Percentiles rank a stretch among this genome's conserved stretches.
Evolutionary conservation across 306 rosid species (phyloP).

Genomic region (Albizia julibrissin): DNA sequence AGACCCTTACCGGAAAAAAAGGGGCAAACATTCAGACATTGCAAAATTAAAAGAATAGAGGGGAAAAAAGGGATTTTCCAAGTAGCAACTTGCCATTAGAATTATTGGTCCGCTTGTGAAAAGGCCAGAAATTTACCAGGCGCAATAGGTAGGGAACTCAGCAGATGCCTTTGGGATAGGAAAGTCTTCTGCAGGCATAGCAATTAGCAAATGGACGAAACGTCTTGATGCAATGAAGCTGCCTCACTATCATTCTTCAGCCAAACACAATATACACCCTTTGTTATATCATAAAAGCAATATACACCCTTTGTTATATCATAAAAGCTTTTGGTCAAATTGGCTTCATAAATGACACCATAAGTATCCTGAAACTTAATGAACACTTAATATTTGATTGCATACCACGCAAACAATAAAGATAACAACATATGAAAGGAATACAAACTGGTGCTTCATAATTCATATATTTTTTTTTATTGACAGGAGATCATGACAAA

Average conservation of each 20-base stretch:
- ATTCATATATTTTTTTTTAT: not conserved
- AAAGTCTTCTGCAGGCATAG: constrained; percentile 99
- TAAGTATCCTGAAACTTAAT: constrained; percentile 3
- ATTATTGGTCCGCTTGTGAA: constrained; percentile 59
- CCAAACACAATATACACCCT: constrained; percentile 23
- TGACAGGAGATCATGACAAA: constrained; percentile 51
- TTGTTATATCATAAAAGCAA: constrained; percentile 8
- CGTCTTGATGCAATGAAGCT: constrained; percentile 85
- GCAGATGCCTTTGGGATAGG: constrained; percentile 83
- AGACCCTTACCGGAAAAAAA: not conserved
- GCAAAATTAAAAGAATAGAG: not conserved
- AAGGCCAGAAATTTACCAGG: constrained; percentile 94
- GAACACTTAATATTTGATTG: constrained; percentile 3
- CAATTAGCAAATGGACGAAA: constrained; percentile 92
- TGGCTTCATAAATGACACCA: not conserved
- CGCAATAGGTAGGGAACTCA: constrained; percentile 94
- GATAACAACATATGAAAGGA: constrained; percentile 2
- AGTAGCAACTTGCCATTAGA: constrained; percentile 52
- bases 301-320: not conserved
- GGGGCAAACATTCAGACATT: not conserved
- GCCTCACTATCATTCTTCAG: constrained; percentile 77
- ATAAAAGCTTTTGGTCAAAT: not conserved
- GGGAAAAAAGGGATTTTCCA: not conserved
- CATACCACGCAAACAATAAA: not conserved
- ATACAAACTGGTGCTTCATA: not conserved